phyloP scores from a whole-genome alignment of 202 grass and related monocot genomes.

The Schoenoplectus triqueter region DNA sequence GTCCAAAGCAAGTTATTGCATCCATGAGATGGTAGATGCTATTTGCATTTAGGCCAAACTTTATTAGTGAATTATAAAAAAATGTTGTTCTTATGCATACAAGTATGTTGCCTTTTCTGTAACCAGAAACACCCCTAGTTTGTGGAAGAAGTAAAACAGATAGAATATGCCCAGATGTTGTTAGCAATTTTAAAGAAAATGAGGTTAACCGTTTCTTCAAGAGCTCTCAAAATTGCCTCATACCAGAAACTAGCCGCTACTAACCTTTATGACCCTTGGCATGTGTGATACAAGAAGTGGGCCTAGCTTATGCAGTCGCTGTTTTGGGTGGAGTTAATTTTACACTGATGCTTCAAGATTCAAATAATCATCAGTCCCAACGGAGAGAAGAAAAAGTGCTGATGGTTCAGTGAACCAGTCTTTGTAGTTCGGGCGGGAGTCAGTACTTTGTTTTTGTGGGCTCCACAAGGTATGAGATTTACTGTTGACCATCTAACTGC shows the following conservation, averaged over 20 bases:
- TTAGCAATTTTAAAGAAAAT: background rate
- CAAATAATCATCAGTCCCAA: constrained; percentile 63
- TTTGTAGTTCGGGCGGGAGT: constrained; percentile 31
- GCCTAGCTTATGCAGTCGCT: constrained; percentile 50
- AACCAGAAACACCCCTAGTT: background rate
- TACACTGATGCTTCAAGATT: constrained; percentile 45
- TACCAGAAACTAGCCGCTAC: background rate
- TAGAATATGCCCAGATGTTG: background rate
- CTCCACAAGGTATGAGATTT: background rate
- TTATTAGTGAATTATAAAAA: background rate
- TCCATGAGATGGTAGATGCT: background rate
- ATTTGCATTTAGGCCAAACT: background rate
- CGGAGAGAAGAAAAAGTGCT: constrained; percentile 62
- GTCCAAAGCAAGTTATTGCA: background rate
- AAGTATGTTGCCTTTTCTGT: background rate
- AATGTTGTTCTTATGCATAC: background rate
- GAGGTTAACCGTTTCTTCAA: background rate
- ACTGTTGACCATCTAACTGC: background rate
- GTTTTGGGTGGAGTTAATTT: constrained; percentile 51
- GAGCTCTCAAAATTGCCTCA: background rate
- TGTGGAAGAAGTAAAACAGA: background rate
- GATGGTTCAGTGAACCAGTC: background rate
- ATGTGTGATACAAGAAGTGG: constrained; percentile 56
- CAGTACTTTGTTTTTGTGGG: constrained; percentile 37
- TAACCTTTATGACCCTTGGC: constrained; percentile 41